phyloP scores from a whole-genome alignment of 2,329 filamentous ascomycete genomes.

The Alternaria triticimaculans region DNA sequence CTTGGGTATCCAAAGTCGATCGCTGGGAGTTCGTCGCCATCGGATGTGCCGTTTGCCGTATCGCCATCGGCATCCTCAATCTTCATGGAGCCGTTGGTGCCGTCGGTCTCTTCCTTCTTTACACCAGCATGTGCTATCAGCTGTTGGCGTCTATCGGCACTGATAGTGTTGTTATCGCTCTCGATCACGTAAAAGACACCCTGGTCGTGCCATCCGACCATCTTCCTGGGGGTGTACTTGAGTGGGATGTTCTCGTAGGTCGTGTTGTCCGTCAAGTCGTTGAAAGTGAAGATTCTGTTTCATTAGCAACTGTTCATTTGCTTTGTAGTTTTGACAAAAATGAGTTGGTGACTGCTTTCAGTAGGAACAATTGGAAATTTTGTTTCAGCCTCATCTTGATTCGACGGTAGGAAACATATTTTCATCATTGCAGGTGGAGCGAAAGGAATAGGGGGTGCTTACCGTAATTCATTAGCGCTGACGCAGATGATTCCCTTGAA shows the following conservation, averaged over 20 bases:
- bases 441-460: conserved; percentile 51
- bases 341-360: conserved; percentile 61
- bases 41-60: conserved; percentile 20
- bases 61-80: conserved; percentile 24
- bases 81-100: conserved; percentile 44
- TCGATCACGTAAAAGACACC: conserved; percentile 94
- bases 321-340: neutral
- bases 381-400: conserved; percentile 57
- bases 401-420: conserved; percentile 53
- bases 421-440: conserved; percentile 65
- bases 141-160: conserved; percentile 76
- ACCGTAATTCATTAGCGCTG: conserved; percentile 86
- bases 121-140: conserved; percentile 71
- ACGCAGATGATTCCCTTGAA: conserved; percentile 96
- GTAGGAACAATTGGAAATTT: conserved; percentile 94
- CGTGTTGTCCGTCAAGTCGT: conserved; percentile 83
- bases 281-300: conserved; percentile 83
- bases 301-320: conserved; percentile 17
- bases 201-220: conserved; percentile 85
- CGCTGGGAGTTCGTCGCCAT: conserved; percentile 68
- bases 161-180: conserved; percentile 89
- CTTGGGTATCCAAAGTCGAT: conserved; percentile 89
- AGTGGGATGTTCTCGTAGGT: conserved; percentile 86
- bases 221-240: conserved; percentile 86
- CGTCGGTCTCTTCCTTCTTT: conserved; percentile 41